Conservation (phyloP, 2,329 filamentous ascomycete genomes). For the Colletotrichum sp. region DNA sequence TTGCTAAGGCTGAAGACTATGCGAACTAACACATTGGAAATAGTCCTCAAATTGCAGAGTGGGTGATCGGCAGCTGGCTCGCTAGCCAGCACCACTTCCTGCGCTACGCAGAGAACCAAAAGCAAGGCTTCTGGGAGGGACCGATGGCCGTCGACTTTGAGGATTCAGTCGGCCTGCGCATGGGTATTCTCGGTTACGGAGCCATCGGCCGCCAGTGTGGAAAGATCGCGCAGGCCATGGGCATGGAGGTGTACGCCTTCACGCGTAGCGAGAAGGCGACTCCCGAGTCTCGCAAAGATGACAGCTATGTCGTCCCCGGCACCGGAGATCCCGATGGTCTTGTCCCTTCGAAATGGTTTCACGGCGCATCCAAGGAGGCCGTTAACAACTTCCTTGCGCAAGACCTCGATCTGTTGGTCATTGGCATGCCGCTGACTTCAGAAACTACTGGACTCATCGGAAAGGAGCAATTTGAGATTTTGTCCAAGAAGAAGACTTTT, state of each 20-base stretch:
- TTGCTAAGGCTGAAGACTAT: not conserved
- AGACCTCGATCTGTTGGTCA: conserved; percentile 48
- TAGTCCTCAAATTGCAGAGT: conserved; percentile 45
- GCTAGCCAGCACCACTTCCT: conserved; percentile 35
- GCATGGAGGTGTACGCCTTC: conserved; percentile 72
- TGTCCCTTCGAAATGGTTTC: conserved; percentile 48
- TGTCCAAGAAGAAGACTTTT: conserved; percentile 53
- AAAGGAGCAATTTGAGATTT: conserved; percentile 44
- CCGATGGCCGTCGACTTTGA: conserved; percentile 23
- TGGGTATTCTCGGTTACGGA: conserved; percentile 51
- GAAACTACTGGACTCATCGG: conserved; percentile 47
- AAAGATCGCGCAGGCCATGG: conserved; percentile 60
- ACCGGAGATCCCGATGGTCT: conserved; percentile 55
- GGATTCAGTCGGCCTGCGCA: conserved; percentile 38
- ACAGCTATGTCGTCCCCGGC: conserved; percentile 66
- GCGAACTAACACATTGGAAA: not conserved
- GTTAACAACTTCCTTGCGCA: conserved; percentile 47
- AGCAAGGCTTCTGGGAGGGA: conserved; percentile 30
- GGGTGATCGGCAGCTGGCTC: conserved; percentile 42
- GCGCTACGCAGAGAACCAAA: conserved; percentile 33
- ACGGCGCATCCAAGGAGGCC: conserved; percentile 33
- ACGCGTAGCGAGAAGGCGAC: conserved; percentile 66
- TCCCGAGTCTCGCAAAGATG: conserved; percentile 60
- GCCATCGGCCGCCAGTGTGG: conserved; percentile 48
- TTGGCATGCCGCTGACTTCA: conserved; percentile 46